phyloP scores from a whole-genome alignment of 805 yeast genomes.

The Monosporozyma unispora region DNA sequence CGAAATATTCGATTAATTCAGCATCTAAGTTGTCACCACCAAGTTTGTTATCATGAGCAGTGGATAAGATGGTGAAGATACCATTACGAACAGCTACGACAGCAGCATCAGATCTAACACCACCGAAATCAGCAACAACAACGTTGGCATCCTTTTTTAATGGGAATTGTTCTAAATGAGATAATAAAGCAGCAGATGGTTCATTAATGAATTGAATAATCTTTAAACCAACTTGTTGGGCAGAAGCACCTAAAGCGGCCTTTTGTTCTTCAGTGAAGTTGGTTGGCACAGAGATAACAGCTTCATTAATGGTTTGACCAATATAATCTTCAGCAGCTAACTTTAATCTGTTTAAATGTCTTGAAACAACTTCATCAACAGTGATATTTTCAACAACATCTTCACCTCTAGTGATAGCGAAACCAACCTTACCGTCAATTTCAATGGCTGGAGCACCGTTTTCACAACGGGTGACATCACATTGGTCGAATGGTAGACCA shows the following conservation, averaged over 20 bases:
- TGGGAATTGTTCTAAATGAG: conserved; percentile 53
- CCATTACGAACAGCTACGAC: conserved; percentile 92
- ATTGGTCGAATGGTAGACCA: conserved; percentile 63
- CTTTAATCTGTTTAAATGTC: conserved; percentile 77
- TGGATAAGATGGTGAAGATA: conserved; percentile 76
- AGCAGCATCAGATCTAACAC: conserved; percentile 91
- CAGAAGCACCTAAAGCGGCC: conserved; percentile 48
- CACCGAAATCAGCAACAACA: conserved; percentile 95
- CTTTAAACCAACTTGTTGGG: conserved; percentile 63
- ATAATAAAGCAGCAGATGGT: conserved; percentile 84
- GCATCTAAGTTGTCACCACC: conserved; percentile 87
- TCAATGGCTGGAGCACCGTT: conserved; percentile 36
- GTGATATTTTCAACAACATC: conserved; percentile 46
- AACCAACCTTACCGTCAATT: conserved; percentile 57
- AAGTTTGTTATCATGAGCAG: conserved; percentile 69
- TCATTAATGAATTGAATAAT: conserved; percentile 85
- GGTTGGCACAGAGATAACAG: conserved; percentile 85
- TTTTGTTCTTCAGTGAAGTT: conserved; percentile 72
- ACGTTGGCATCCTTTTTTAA: conserved; percentile 26
- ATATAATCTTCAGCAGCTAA: conserved; percentile 87
- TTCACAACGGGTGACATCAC: conserved; percentile 61
- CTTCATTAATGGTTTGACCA: conserved; percentile 72
- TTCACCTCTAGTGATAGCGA: conserved; percentile 43
- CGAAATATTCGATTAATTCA: conserved; percentile 71
- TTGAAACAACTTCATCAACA: conserved; percentile 68